Evolutionary conservation across 305 asterid genomes (phyloP).

Genomic region (Fraxinus nigra): DNA sequence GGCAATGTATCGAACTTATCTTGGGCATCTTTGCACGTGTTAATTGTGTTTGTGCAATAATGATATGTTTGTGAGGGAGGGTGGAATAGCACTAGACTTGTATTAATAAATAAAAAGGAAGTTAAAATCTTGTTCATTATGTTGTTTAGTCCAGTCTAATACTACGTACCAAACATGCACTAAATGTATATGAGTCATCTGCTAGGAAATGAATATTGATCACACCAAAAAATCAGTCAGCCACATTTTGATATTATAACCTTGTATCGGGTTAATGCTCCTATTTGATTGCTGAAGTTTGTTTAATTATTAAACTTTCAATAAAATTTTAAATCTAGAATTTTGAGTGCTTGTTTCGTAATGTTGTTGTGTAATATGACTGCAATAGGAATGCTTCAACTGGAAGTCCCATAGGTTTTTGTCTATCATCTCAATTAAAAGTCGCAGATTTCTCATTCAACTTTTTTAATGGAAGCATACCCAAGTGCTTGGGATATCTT

Average conservation of each 20-base stretch:
- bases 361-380: constrained; percentile 10
- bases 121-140: neutral
- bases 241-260: neutral
- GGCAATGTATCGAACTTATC: neutral
- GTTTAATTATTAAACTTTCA: neutral
- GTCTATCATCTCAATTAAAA: constrained; percentile 66
- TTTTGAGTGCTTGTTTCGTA: constrained; percentile 8
- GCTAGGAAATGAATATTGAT: neutral
- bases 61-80: neutral
- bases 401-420: constrained; percentile 53
- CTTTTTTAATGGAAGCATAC: constrained; percentile 73
- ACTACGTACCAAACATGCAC: neutral
- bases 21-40: neutral
- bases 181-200: neutral
- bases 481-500: constrained; percentile 74
- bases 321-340: constrained; percentile 1
- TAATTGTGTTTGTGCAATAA: neutral
- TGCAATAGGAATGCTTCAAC: constrained; percentile 59
- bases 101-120: neutral
- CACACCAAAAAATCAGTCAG: neutral
- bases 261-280: neutral
- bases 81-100: neutral
- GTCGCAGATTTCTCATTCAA: constrained; percentile 77
- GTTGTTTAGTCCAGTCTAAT: neutral
- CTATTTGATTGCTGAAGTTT: constrained; percentile 14